These are phyloP conservation scores for Withania somnifera DNA, from an alignment of 305 asterid genomes.

Conservation along the genomic window DNA sequence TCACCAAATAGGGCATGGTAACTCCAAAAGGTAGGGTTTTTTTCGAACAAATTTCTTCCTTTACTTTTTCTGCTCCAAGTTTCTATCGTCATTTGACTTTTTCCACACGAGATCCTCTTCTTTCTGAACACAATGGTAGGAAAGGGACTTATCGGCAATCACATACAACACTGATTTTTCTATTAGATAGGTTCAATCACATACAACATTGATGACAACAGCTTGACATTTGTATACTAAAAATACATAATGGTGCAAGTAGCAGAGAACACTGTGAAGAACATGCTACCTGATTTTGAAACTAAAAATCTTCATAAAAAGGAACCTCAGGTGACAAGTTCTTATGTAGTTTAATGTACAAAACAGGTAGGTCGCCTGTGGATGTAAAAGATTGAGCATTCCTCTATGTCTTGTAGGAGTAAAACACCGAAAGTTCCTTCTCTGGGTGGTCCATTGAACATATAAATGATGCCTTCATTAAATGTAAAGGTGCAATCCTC, in stretches of 20 bases:
- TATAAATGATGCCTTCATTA: neutral
- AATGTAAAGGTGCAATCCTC: neutral
- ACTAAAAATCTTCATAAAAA: neutral
- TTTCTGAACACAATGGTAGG: neutral
- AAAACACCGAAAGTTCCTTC: neutral
- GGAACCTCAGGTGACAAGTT: neutral
- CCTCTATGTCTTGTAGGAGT: neutral
- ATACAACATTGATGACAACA: neutral
- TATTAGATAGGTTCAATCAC: neutral
- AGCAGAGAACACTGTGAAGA: neutral
- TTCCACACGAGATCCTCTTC: neutral
- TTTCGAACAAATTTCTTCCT: neutral
- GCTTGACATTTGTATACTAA: neutral
- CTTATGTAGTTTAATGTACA: neutral
- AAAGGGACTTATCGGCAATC: neutral
- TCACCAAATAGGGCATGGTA: neutral
- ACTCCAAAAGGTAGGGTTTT: neutral
- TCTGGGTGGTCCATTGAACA: neutral
- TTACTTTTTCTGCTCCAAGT: neutral
- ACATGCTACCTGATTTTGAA: neutral
- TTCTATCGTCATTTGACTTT: neutral
- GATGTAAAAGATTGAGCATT: neutral
- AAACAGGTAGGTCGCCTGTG: neutral
- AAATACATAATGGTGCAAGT: neutral
- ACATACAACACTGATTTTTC: neutral